A percentile compares a stretch with the other conserved stretches of the same genome.
Evolutionary conservation across 1,139 yeast species (phyloP).

Genomic region (Kluyveromyces sp.): DNA sequence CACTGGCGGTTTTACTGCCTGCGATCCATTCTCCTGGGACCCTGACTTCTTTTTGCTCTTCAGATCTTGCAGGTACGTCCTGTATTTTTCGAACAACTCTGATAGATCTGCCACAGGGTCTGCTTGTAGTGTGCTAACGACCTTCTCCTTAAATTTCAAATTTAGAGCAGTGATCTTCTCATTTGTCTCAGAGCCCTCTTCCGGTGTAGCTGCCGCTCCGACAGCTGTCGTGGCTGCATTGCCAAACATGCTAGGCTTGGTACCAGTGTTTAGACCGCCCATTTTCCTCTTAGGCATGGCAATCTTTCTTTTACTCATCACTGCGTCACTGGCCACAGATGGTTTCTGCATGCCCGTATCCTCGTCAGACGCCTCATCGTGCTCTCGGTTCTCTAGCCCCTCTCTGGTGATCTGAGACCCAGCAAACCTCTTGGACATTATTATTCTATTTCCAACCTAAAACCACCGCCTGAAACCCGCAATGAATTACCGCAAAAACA

Average conservation of each 20-base stretch:
- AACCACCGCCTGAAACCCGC: background rate
- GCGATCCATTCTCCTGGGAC: background rate
- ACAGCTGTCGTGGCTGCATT: background rate
- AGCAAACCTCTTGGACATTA: slow-evolving; percentile 65
- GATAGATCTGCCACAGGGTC: slow-evolving; percentile 55
- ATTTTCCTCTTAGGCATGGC: slow-evolving; percentile 46
- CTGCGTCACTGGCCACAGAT: slow-evolving; percentile 49
- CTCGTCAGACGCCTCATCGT: slow-evolving; percentile 36
- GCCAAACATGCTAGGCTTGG: slow-evolving; percentile 14
- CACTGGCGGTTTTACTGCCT: background rate
- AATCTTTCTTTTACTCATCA: slow-evolving; percentile 62
- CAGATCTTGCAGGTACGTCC: slow-evolving; percentile 36
- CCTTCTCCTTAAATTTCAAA: slow-evolving; percentile 48
- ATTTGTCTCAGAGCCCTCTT: slow-evolving; percentile 7
- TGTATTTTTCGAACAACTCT: slow-evolving; percentile 52
- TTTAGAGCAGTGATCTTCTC: slow-evolving; percentile 61
- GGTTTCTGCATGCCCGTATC: slow-evolving; percentile 34
- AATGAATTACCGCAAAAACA: too few relatives aligned
- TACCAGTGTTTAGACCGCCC: slow-evolving; percentile 15
- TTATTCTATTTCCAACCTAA: background rate
- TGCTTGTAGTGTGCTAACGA: slow-evolving; percentile 39
- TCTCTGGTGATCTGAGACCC: slow-evolving; percentile 51
- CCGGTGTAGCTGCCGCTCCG: background rate
- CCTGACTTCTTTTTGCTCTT: background rate
- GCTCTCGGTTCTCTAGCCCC: slow-evolving; percentile 25